Percentiles rank a stretch among this genome's conserved stretches.
Conservation (phyloP, 1,284 basidiomycete species). For the Melampsora americana region DNA sequence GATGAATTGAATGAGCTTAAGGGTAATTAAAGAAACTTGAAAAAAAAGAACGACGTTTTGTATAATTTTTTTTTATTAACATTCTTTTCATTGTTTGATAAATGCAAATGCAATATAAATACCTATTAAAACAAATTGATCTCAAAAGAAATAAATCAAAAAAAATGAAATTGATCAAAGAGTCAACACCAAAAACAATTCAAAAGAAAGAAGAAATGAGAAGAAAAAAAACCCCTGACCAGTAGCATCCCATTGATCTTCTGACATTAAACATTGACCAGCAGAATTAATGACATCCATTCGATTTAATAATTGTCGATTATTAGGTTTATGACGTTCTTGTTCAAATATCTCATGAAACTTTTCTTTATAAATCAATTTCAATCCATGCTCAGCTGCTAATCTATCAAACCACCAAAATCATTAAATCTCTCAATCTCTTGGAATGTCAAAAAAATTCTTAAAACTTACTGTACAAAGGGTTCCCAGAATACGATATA, state of each 20-base stretch:
- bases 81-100: constrained; percentile 60
- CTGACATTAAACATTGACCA: constrained; percentile 83
- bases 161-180: background rate
- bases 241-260: constrained; percentile 91
- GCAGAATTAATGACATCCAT: constrained; percentile 83
- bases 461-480: constrained; percentile 70
- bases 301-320: constrained; percentile 62
- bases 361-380: constrained; percentile 73
- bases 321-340: constrained; percentile 63
- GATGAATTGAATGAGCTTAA: no score
- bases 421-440: background rate
- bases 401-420: constrained; percentile 61
- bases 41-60: no score
- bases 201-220: constrained; percentile 2
- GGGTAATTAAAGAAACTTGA: no score
- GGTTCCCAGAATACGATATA: constrained; percentile 92
- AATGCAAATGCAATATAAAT: constrained; percentile 80
- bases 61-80: no score
- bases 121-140: constrained; percentile 58
- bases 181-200: constrained; percentile 12
- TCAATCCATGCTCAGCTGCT: constrained; percentile 75
- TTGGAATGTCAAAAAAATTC: background rate
- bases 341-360: constrained; percentile 83
- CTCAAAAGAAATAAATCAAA: constrained; percentile 2
- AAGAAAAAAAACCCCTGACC: constrained; percentile 68